Percentiles rank a stretch among this genome's conserved stretches.
Evolutionary conservation across 306 rosid genomes (phyloP).

Genomic region (Cucumis cinereus): DNA sequence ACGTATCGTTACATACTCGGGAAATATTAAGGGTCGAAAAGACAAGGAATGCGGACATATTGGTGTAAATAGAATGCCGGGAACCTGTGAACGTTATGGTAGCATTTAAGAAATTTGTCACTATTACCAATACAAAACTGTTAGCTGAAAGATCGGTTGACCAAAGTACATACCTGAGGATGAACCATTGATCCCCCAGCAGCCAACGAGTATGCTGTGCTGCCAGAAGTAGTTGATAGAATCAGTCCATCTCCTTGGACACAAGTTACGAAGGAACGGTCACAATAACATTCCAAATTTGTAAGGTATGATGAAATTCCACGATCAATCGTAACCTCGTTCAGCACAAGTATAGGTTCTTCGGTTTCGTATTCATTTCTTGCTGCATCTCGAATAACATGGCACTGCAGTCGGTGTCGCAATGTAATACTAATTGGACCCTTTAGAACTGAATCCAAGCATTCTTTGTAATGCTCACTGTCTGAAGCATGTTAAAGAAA

Average conservation of each 20-base stretch:
- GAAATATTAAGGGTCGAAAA: slow-evolving; percentile 78
- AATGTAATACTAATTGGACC: slow-evolving; percentile 88
- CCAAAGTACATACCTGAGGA: slow-evolving; percentile 58
- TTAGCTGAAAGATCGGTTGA: neutral
- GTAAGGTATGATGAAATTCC: slow-evolving; percentile 93
- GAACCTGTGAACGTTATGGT: slow-evolving; percentile 43
- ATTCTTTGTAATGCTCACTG: slow-evolving; percentile 68
- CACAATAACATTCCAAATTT: slow-evolving; percentile 90
- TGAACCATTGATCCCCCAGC: slow-evolving; percentile 99
- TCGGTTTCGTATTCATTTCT: slow-evolving; percentile 69
- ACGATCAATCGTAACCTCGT: slow-evolving; percentile 94
- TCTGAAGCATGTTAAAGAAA: slow-evolving; percentile 68
- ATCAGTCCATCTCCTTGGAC: slow-evolving; percentile 98
- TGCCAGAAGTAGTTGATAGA: slow-evolving; percentile 89
- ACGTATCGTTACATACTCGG: slow-evolving; percentile 73
- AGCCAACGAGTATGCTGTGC: slow-evolving; percentile 95
- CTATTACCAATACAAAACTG: neutral
- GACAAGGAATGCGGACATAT: slow-evolving; percentile 89
- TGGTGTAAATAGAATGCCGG: slow-evolving; percentile 88
- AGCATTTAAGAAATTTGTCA: neutral
- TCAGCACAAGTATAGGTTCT: slow-evolving; percentile 77
- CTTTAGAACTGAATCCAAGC: slow-evolving; percentile 60
- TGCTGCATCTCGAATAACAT: slow-evolving; percentile 70
- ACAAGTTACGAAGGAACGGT: slow-evolving; percentile 71
- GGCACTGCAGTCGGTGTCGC: slow-evolving; percentile 77